Evolutionary conservation across 306 rosid species (phyloP).

Genomic region (Castanea crenata): DNA sequence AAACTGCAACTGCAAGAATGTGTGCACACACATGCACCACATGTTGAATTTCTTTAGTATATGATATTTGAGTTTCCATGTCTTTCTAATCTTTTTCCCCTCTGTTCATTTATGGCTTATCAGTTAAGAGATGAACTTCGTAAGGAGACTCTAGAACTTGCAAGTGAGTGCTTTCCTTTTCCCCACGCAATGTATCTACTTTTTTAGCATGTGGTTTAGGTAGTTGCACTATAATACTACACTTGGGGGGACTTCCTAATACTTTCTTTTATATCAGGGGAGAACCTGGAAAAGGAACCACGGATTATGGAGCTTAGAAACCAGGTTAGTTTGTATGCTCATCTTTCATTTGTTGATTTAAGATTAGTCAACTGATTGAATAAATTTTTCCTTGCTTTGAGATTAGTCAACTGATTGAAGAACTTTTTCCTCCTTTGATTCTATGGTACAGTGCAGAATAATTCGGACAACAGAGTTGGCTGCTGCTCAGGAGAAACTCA

Average conservation of each 20-base stretch:
- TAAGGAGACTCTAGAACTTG: constrained; percentile 66
- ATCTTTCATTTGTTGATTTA: neutral
- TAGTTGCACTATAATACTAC: neutral
- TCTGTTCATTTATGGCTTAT: neutral
- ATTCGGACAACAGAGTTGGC: constrained; percentile 93
- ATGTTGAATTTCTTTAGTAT: neutral
- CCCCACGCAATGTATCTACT: too few relatives aligned
- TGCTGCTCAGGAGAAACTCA: constrained; percentile 85
- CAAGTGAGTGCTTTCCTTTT: constrained; percentile 55
- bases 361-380: constrained; percentile 13
- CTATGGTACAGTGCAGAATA: constrained; percentile 71
- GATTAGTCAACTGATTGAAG: constrained; percentile 1
- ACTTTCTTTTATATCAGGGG: constrained; percentile 47
- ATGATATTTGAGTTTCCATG: neutral
- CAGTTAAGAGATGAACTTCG: constrained; percentile 64
- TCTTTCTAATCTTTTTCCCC: neutral
- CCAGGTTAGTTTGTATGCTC: constrained; percentile 53
- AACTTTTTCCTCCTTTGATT: constrained; percentile 6
- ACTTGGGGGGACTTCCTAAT: constrained; percentile 12
- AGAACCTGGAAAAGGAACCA: constrained; percentile 86
- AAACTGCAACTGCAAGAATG: too few relatives aligned
- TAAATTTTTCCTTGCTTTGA: neutral
- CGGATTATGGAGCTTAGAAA: constrained; percentile 84
- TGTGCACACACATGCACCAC: neutral
- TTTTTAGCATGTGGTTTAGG: neutral